phyloP scores from a whole-genome alignment of 2,329 filamentous ascomycete species.

The Colletotrichum australisinense region DNA sequence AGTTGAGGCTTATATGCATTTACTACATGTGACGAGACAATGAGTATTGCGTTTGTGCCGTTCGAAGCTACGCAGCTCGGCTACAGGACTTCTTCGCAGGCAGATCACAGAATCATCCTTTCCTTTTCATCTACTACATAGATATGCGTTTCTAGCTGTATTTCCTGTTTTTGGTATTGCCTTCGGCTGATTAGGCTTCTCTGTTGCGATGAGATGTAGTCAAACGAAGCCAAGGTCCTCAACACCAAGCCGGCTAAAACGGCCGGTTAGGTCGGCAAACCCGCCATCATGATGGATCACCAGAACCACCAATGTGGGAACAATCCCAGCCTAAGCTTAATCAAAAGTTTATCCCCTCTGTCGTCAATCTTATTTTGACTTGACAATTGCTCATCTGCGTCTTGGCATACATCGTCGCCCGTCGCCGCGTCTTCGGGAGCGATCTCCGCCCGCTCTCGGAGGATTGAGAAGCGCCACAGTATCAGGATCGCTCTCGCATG shows the following conservation, averaged over 20 bases:
- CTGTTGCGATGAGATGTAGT: neutral
- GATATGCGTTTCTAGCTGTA: no score
- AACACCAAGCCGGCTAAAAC: neutral
- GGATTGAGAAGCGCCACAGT: neutral
- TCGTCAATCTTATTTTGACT: neutral
- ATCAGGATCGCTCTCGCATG: neutral
- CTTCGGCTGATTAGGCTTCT: neutral
- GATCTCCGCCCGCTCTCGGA: neutral
- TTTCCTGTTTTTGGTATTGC: no score
- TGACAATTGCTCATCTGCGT: no score
- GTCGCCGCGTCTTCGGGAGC: neutral
- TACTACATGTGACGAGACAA: no score
- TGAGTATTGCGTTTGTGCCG: no score
- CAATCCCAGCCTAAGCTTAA: constrained; percentile 1
- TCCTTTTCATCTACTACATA: no score
- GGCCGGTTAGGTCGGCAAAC: neutral
- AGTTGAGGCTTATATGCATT: no score
- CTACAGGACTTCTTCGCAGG: no score
- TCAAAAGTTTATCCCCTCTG: neutral
- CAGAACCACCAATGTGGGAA: neutral
- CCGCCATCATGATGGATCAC: neutral
- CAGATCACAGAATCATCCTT: no score
- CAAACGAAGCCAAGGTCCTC: neutral
- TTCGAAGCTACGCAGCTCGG: no score
- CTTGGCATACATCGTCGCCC: neutral